Percentiles rank a stretch among this genome's conserved stretches.
These are phyloP conservation scores for Alternaria arborescens DNA, from an alignment of 2,329 filamentous ascomycete species.

Conservation along the genomic window DNA sequence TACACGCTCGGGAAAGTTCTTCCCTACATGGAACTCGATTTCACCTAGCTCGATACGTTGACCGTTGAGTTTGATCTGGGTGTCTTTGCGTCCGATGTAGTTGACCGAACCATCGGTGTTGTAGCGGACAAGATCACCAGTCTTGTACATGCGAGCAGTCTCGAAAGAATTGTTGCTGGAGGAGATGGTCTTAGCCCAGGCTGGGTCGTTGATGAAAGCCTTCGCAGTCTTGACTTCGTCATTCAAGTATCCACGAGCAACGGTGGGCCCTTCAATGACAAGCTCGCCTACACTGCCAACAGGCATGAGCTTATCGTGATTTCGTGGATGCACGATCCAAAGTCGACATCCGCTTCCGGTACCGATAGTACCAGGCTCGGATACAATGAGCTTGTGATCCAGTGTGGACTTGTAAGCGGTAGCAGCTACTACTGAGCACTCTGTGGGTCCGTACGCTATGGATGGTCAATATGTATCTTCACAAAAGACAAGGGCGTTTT, in stretches of 20 bases:
- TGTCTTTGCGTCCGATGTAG: constrained; percentile 41
- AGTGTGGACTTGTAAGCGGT: constrained; percentile 35
- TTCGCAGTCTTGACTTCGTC: constrained; percentile 36
- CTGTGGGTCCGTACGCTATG: constrained; percentile 45
- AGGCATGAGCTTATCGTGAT: constrained; percentile 48
- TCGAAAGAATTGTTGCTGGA: constrained; percentile 22
- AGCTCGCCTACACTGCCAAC: constrained; percentile 45
- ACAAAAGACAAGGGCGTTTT: constrained; percentile 10
- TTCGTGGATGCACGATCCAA: constrained; percentile 54
- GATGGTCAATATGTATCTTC: not conserved
- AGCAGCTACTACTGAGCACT: constrained; percentile 41
- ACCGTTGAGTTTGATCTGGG: constrained; percentile 43
- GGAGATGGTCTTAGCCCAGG: constrained; percentile 28
- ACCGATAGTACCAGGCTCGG: constrained; percentile 43
- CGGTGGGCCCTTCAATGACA: constrained; percentile 59
- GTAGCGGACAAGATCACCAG: constrained; percentile 32
- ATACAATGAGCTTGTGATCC: constrained; percentile 36
- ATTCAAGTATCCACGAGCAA: constrained; percentile 42
- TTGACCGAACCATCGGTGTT: constrained; percentile 38
- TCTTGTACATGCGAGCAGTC: constrained; percentile 30
- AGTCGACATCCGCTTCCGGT: constrained; percentile 39
- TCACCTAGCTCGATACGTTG: constrained; percentile 44
- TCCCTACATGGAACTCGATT: constrained; percentile 44
- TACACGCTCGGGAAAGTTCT: constrained; percentile 41
- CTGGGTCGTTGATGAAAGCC: constrained; percentile 41